Evolutionary conservation across 2,329 filamentous ascomycete species (phyloP).

Genomic region (Xylariaceae sp.): DNA sequence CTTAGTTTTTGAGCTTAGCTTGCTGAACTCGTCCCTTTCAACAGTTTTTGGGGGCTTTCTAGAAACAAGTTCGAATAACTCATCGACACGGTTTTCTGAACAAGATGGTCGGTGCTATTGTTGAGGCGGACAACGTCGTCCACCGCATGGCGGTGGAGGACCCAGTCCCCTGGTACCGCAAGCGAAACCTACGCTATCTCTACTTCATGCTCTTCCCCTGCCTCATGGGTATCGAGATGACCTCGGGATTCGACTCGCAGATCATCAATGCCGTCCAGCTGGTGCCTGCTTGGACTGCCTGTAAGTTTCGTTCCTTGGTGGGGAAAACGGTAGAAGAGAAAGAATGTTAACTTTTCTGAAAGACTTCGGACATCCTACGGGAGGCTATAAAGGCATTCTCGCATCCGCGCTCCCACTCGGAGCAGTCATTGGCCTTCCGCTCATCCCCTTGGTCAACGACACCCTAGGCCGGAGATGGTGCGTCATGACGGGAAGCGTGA

Average conservation of each 20-base stretch:
- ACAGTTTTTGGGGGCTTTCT: constrained; percentile 7
- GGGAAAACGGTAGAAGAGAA: not conserved
- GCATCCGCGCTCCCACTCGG: constrained; percentile 60
- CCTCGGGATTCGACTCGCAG: constrained; percentile 61
- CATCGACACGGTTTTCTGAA: constrained; percentile 10
- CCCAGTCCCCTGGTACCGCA: constrained; percentile 59
- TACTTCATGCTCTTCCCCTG: constrained; percentile 64
- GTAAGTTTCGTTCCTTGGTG: constrained; percentile 38
- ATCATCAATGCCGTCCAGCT: constrained; percentile 50
- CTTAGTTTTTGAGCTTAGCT: constrained; percentile 8
- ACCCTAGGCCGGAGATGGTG: constrained; percentile 57
- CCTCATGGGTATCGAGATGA: constrained; percentile 66
- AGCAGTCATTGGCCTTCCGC: constrained; percentile 56
- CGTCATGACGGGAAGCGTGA: constrained; percentile 58
- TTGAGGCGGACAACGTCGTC: constrained; percentile 43
- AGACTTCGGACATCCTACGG: constrained; percentile 43
- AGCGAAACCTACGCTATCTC: constrained; percentile 59
- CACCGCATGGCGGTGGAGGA: constrained; percentile 51
- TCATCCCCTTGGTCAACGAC: constrained; percentile 60
- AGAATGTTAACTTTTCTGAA: constrained; percentile 3
- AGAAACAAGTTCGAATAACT: not conserved
- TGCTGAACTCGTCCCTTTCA: constrained; percentile 16
- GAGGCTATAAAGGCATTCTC: constrained; percentile 52
- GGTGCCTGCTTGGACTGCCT: constrained; percentile 45
- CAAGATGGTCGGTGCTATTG: constrained; percentile 38